These are phyloP conservation scores for Mycogone perniciosa DNA, from an alignment of 2,329 filamentous ascomycete genomes.

Conservation along the genomic window DNA sequence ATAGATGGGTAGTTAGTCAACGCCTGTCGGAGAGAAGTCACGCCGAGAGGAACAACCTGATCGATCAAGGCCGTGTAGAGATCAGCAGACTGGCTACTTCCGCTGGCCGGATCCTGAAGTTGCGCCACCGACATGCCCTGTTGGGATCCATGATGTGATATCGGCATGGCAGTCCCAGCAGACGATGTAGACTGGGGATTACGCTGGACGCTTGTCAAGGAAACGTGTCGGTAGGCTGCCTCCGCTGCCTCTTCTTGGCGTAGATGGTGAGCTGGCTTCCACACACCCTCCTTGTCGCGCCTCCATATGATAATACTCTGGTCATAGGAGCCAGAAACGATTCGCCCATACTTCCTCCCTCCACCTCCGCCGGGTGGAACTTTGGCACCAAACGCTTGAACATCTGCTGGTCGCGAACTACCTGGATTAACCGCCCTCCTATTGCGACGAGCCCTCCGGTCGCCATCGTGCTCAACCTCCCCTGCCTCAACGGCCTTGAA, in stretches of 20 bases:
- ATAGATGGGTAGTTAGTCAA: constrained; percentile 43
- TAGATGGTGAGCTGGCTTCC: constrained; percentile 70
- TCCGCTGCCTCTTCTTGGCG: constrained; percentile 65
- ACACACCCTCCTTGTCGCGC: constrained; percentile 74
- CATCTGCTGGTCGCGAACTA: constrained; percentile 66
- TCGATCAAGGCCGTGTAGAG: constrained; percentile 49
- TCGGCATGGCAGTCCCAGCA: constrained; percentile 1
- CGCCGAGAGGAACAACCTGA: constrained; percentile 44
- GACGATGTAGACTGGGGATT: constrained; percentile 8
- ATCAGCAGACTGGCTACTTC: constrained; percentile 27
- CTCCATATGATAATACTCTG: constrained; percentile 95
- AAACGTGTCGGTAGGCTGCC: constrained; percentile 35
- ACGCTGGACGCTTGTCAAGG: constrained; percentile 7
- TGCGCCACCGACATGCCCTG: constrained; percentile 6
- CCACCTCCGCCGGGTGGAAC: constrained; percentile 88
- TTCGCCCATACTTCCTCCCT: constrained; percentile 83
- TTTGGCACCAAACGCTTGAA: constrained; percentile 75
- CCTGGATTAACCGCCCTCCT: constrained; percentile 56
- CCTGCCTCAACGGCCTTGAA: constrained; percentile 53
- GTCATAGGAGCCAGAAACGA: constrained; percentile 94
- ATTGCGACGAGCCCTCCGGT: constrained; percentile 28
- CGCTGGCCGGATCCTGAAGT: constrained; percentile 12
- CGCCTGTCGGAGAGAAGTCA: constrained; percentile 38
- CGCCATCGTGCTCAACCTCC: constrained; percentile 33
- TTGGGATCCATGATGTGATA: background rate